These are phyloP conservation scores for Penicillium argentinense DNA, from an alignment of 495 filamentous ascomycete genomes.

Conservation along the genomic window DNA sequence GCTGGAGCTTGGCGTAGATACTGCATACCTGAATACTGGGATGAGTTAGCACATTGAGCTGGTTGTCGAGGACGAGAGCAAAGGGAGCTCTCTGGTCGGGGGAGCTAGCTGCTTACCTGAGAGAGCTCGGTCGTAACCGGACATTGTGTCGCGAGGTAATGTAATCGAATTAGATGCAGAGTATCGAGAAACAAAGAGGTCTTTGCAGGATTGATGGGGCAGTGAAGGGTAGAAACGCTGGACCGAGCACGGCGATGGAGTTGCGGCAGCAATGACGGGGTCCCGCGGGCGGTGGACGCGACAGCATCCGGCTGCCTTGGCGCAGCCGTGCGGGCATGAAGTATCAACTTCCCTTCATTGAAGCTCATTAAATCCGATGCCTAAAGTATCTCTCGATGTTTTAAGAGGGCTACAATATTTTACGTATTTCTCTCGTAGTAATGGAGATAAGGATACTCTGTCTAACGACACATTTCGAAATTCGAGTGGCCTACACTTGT, in stretches of 20 bases:
- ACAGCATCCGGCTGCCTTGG: slow-evolving; percentile 31
- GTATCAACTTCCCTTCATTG: background rate
- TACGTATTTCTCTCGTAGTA: too few species aligned
- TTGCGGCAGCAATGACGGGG: slow-evolving; percentile 30
- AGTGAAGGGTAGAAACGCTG: slow-evolving; percentile 9
- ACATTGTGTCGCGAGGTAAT: slow-evolving; percentile 58
- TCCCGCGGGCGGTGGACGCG: slow-evolving; percentile 33
- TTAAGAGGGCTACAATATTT: background rate
- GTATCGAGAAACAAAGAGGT: background rate
- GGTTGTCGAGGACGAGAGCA: slow-evolving; percentile 7
- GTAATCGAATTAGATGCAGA: slow-evolving; percentile 1
- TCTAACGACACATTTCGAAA: too few species aligned
- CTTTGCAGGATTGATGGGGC: slow-evolving; percentile 5
- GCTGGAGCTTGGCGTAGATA: slow-evolving; percentile 9
- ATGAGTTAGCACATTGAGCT: slow-evolving; percentile 18
- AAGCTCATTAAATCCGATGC: too few species aligned
- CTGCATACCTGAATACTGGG: slow-evolving; percentile 31
- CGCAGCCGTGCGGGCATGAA: slow-evolving; percentile 17
- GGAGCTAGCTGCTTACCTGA: slow-evolving; percentile 66
- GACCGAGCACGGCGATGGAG: slow-evolving; percentile 17
- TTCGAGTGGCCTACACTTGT: too few species aligned
- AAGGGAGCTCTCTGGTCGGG: slow-evolving; percentile 22
- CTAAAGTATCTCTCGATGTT: too few species aligned
- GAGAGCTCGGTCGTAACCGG: slow-evolving; percentile 92
- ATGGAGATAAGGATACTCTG: too few species aligned